Evolutionary conservation across 768 basidiomycete genomes (phyloP).

Genomic region (Mycena latifolia): DNA sequence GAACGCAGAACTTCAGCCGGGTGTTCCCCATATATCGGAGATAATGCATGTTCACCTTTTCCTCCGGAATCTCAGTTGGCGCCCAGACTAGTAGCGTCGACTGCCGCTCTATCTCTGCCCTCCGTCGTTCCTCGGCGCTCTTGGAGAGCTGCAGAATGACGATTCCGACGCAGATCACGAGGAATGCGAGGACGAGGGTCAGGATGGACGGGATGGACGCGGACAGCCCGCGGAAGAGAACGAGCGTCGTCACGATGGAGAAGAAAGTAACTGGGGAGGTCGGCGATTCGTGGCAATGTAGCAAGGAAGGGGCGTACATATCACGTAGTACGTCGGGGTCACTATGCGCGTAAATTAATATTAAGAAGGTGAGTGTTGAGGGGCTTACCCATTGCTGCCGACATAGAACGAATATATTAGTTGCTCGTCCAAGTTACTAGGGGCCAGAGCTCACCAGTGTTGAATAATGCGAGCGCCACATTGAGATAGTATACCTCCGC

Average conservation of each 20-base stretch:
- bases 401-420: not conserved
- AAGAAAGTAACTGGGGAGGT: constrained; percentile 92
- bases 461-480: constrained; percentile 95
- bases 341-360: constrained; percentile 58
- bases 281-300: constrained; percentile 23
- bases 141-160: constrained; percentile 96
- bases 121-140: too few species aligned
- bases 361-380: constrained; percentile 31
- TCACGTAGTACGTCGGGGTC: constrained; percentile 91
- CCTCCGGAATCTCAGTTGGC: too few species aligned
- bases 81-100: too few species aligned
- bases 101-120: too few species aligned
- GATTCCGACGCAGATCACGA: constrained; percentile 94
- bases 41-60: too few species aligned
- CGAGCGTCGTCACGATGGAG: constrained; percentile 87
- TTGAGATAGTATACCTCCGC: constrained; percentile 97
- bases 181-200: constrained; percentile 92
- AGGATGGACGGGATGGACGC: constrained; percentile 84
- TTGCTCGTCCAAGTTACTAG: too few species aligned
- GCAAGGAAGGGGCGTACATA: constrained; percentile 63
- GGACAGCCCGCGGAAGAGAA: constrained; percentile 91
- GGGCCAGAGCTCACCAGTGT: constrained; percentile 81
- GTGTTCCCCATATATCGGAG: too few species aligned
- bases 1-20: too few species aligned
- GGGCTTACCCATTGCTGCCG: constrained; percentile 78